These are phyloP conservation scores for Metschnikowia reukaufii DNA, from an alignment of 805 yeast genomes.

Conservation along the genomic window DNA sequence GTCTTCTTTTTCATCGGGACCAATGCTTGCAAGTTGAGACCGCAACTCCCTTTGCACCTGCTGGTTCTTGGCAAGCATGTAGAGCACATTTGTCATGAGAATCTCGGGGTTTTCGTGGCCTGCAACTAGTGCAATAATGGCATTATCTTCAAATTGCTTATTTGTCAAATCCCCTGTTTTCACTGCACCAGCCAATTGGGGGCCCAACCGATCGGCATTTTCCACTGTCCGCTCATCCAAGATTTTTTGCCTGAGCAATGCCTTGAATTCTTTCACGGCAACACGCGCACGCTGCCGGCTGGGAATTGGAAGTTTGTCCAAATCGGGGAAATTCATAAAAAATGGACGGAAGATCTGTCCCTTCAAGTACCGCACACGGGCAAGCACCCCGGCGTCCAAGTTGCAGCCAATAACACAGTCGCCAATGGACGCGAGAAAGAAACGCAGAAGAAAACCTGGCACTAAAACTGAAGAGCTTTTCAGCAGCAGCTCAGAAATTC, in stretches of 20 bases:
- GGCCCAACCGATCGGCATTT: constrained; percentile 22
- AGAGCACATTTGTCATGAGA: constrained; percentile 47
- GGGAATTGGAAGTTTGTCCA: constrained; percentile 51
- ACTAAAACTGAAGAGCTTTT: constrained; percentile 16
- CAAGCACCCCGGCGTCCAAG: constrained; percentile 43
- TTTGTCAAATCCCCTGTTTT: constrained; percentile 37
- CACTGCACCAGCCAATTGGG: constrained; percentile 38
- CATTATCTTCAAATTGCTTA: constrained; percentile 53
- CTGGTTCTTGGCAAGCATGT: constrained; percentile 45
- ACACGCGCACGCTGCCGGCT: constrained; percentile 44
- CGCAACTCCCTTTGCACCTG: constrained; percentile 34
- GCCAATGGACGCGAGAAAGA: constrained; percentile 50
- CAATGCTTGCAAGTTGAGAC: background rate
- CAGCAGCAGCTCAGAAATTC: constrained; percentile 21
- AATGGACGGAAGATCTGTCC: constrained; percentile 55
- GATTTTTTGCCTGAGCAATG: constrained; percentile 10
- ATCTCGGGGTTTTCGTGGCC: constrained; percentile 67
- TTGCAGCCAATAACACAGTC: constrained; percentile 52
- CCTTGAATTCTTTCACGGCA: constrained; percentile 31
- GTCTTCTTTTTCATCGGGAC: constrained; percentile 2
- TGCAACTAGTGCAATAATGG: constrained; percentile 55
- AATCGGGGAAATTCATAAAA: constrained; percentile 53
- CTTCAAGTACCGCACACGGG: constrained; percentile 44
- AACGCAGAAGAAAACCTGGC: constrained; percentile 45
- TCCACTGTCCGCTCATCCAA: constrained; percentile 40